These are phyloP conservation scores for Calonectria pauciramosa DNA, from an alignment of 2,329 filamentous ascomycete species.

Conservation along the genomic window DNA sequence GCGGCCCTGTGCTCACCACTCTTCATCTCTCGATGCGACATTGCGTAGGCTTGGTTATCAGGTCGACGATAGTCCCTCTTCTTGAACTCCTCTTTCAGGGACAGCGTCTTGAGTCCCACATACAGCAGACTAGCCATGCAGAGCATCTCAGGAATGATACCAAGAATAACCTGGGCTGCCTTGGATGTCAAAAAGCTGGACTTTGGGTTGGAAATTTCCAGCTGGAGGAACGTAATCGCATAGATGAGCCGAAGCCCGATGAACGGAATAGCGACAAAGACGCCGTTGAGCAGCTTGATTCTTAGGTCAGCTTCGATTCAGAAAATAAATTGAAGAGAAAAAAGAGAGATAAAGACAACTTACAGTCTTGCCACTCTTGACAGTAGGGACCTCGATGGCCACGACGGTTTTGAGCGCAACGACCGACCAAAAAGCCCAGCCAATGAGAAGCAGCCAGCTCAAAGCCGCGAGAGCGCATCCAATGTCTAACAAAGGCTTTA, in stretches of 20 bases:
- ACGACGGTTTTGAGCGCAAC: background rate
- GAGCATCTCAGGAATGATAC: constrained; percentile 23
- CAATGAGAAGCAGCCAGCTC: constrained; percentile 11
- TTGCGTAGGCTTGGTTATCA: background rate
- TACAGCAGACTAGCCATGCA: background rate
- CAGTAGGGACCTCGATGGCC: background rate
- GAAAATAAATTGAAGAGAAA: background rate
- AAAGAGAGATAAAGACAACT: background rate
- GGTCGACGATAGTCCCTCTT: background rate
- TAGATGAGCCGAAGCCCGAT: constrained; percentile 15
- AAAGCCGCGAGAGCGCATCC: constrained; percentile 16
- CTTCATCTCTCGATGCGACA: background rate
- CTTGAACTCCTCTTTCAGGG: constrained; percentile 23
- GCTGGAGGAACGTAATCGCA: constrained; percentile 19
- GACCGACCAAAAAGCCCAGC: constrained; percentile 22
- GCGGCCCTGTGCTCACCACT: background rate
- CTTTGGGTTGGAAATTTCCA: constrained; percentile 15
- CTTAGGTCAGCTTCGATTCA: background rate
- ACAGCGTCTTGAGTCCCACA: constrained; percentile 16
- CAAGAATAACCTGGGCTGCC: constrained; percentile 12
- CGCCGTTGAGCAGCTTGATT: constrained; percentile 13
- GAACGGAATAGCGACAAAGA: constrained; percentile 1
- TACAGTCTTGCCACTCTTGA: constrained; percentile 16
- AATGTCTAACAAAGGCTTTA: constrained; percentile 17
- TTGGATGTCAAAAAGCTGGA: constrained; percentile 22